phyloP scores from a whole-genome alignment of 2,329 filamentous ascomycete genomes.

The Cytospora leucostoma region DNA sequence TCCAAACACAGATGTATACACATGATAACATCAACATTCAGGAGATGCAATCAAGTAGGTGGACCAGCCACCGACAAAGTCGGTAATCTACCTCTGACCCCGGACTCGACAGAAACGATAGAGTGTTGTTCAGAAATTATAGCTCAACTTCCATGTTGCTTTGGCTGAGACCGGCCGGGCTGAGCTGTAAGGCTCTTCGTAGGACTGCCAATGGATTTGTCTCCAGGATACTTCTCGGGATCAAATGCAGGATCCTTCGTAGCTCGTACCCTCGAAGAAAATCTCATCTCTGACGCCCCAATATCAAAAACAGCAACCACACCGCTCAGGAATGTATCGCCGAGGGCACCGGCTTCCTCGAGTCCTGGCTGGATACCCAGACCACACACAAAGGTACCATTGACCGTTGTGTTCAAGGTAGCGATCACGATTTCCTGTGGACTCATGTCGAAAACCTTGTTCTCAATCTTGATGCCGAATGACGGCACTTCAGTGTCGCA shows the following conservation, averaged over 20 bases:
- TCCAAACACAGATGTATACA: too few species aligned
- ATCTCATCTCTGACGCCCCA: conserved; percentile 35
- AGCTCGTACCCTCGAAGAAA: conserved; percentile 28
- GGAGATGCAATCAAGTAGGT: too few species aligned
- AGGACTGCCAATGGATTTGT: not conserved
- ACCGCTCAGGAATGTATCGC: conserved; percentile 35
- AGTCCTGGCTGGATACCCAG: conserved; percentile 35
- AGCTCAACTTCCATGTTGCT: not conserved
- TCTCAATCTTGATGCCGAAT: conserved; percentile 35
- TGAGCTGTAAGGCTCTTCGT: not conserved
- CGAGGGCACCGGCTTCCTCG: conserved; percentile 27
- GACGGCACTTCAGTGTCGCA: conserved; percentile 35
- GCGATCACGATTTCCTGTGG: conserved; percentile 34
- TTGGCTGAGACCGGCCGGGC: not conserved
- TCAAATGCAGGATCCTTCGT: not conserved
- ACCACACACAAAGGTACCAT: conserved; percentile 31
- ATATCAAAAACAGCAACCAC: conserved; percentile 38
- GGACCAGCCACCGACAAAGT: conserved; percentile 50
- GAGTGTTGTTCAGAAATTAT: too few species aligned
- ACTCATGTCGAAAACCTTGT: conserved; percentile 32
- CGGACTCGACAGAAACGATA: too few species aligned
- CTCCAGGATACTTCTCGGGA: not conserved
- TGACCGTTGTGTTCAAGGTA: conserved; percentile 29
- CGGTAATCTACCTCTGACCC: conserved; percentile 32
- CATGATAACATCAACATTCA: too few species aligned